These are phyloP conservation scores for Geotrichum cucujoidarum DNA, from an alignment of 1,139 yeast species.

Conservation along the genomic window DNA sequence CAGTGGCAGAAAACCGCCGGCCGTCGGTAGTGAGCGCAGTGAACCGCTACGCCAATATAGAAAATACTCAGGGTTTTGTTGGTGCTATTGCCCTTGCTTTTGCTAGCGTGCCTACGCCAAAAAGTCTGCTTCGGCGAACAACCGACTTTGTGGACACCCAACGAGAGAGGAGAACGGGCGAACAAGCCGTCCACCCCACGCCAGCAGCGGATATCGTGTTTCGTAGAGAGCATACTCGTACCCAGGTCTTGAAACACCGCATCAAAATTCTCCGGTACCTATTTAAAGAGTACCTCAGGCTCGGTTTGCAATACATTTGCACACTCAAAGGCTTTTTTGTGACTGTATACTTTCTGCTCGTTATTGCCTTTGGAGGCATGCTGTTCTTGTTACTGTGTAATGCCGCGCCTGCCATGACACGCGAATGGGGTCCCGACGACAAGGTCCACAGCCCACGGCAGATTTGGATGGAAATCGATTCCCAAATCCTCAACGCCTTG, in stretches of 20 bases:
- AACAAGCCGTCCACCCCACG: constrained; percentile 1
- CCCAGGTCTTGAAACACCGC: constrained; percentile 14
- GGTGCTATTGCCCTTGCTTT: constrained; percentile 18
- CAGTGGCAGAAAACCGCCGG: background rate
- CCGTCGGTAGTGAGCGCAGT: constrained; percentile 9
- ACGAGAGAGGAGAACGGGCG: background rate
- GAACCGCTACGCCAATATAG: constrained; percentile 13
- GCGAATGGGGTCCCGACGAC: constrained; percentile 23
- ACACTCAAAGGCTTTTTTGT: constrained; percentile 24
- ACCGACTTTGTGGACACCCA: constrained; percentile 1
- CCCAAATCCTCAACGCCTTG: constrained; percentile 25
- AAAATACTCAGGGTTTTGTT: constrained; percentile 19
- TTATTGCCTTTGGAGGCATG: constrained; percentile 29
- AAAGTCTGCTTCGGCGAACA: constrained; percentile 3
- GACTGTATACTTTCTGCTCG: constrained; percentile 22
- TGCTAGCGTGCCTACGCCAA: constrained; percentile 19
- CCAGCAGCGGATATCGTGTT: constrained; percentile 20
- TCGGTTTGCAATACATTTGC: constrained; percentile 10
- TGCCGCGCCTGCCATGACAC: constrained; percentile 27
- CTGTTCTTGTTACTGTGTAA: constrained; percentile 24
- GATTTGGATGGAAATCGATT: constrained; percentile 27
- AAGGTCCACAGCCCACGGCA: constrained; percentile 24
- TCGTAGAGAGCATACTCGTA: constrained; percentile 18
- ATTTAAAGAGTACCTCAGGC: constrained; percentile 9
- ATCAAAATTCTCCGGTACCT: constrained; percentile 7